These are phyloP conservation scores for Pythium rhizo-oryzae DNA, from an alignment of 352 stramenopile genomes.

Conservation along the genomic window DNA sequence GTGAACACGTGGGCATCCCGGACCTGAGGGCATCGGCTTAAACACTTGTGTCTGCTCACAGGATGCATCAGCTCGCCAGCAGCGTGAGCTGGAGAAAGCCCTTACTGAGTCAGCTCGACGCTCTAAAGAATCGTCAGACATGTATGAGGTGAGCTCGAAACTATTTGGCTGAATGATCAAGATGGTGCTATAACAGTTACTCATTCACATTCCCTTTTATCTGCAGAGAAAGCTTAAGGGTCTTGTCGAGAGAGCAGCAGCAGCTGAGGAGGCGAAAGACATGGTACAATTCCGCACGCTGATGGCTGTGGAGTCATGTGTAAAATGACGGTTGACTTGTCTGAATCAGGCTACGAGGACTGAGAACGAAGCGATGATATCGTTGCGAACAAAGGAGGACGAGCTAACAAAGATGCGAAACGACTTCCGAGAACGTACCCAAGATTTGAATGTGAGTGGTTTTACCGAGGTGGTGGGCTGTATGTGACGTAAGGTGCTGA, in stretches of 20 bases:
- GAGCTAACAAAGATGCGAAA: constrained; percentile 48
- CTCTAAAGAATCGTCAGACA: constrained; percentile 40
- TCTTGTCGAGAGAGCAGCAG: constrained; percentile 45
- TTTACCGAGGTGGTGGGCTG: not conserved
- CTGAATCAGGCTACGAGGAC: constrained; percentile 18
- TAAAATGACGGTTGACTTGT: not conserved
- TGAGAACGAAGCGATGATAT: constrained; percentile 51
- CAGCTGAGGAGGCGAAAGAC: constrained; percentile 64
- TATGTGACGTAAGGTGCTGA: not conserved
- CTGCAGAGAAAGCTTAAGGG: constrained; percentile 49
- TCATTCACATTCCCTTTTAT: too few species aligned
- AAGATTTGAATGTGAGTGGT: constrained; percentile 52
- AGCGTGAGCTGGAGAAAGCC: constrained; percentile 61
- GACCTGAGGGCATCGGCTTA: too few species aligned
- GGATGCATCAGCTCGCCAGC: constrained; percentile 47
- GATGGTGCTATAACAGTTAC: not conserved
- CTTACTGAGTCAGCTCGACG: constrained; percentile 40
- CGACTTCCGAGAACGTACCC: constrained; percentile 53
- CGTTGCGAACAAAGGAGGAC: constrained; percentile 54
- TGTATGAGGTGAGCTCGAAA: constrained; percentile 44
- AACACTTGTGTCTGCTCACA: constrained; percentile 7
- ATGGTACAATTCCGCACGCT: constrained; percentile 31
- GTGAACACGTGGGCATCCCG: not conserved
- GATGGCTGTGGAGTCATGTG: not conserved
- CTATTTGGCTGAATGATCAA: not conserved